These are phyloP conservation scores for Besnoitia besnoiti DNA, from an alignment of 169 alveolate species.

Conservation along the genomic window DNA sequence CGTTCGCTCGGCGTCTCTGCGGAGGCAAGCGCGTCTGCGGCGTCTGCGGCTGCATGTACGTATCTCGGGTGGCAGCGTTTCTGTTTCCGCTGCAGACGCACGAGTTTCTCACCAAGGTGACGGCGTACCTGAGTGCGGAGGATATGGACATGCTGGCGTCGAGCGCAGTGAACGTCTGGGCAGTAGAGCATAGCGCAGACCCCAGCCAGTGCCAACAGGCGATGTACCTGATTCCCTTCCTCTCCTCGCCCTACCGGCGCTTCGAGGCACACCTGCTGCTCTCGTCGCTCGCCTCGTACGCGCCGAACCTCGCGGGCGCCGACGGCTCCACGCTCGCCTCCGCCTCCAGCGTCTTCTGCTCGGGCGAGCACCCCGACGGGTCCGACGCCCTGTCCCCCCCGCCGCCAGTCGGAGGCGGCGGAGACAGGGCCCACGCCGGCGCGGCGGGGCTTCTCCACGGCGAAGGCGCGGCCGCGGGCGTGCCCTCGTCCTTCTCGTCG, in stretches of 20 bases:
- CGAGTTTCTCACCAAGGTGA: conserved; percentile 1
- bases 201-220: conserved; percentile 7
- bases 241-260: conserved; percentile 20
- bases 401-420: background rate
- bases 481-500: background rate
- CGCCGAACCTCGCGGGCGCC: background rate
- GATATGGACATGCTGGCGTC: conserved; percentile 32
- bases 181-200: background rate
- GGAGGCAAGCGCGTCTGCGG: too few relatives aligned
- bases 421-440: background rate
- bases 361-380: background rate
- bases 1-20: too few relatives aligned
- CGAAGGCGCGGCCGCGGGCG: conserved; percentile 2
- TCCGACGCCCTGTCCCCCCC: background rate
- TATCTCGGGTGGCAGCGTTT: background rate
- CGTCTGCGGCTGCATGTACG: too few relatives aligned
- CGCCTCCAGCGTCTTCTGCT: background rate
- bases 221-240: background rate
- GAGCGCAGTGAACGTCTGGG: conserved; percentile 27
- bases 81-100: background rate
- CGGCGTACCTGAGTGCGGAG: conserved; percentile 30
- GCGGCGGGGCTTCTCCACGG: background rate
- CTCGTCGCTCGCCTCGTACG: background rate
- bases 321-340: background rate
- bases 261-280: conserved; percentile 36